Evolutionary conservation across 2,329 filamentous ascomycete species (phyloP), one percentile per base, ranked within the genome.

Genomic region (Orbilia blumenaviensis): DNA sequence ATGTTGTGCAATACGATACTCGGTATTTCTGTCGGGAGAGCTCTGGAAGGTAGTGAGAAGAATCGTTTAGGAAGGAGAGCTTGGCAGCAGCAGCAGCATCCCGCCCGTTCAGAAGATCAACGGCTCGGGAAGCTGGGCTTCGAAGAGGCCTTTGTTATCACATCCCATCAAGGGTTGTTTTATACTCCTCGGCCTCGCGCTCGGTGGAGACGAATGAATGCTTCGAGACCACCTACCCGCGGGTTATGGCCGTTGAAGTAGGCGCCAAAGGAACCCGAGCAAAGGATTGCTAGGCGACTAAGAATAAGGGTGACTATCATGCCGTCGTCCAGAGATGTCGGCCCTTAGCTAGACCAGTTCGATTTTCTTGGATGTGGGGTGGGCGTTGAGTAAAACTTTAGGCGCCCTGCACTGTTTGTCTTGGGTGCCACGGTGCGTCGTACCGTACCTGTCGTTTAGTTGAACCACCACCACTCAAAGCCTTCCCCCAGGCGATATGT

Each of bases 371-470:
- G 29, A 38, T 18, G 25, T 41, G 27, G 52, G 14, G 41, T 41
- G 50, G 66, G 54, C 69, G 69, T 74, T 38, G 61, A 54, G 29
- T 44, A 56, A 68, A 67, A 75, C 62, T 42, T 75, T 67, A 66
- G 67, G 71, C 71, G 71, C 71, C 50, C 50, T 18, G 44, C 52
- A 50, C 44, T 38, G 42, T 21, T 25, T 27, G 41, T 34, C 5
- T 5, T 23, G 16, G 18, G 42, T 23, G 1, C n/a, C 41, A 16
- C 2, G 10, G 29, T 34, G 16, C 41, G 16, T 16, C n/a, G 8
- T 16, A 50, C 44, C 12, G 34, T 29, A 56, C 50, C 42, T 36
- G 41, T 64, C 60, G 42, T 63, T 34, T 38, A 38, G n/a, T n/a
- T n/a, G n/a, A 27, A 41, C 23, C n/a, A 18, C 18, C 23, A 27